A percentile compares a stretch with the other conserved stretches of the same genome.
Evolutionary conservation across 2,329 filamentous ascomycete species (phyloP).

Genomic region (Boeremia exigua): DNA sequence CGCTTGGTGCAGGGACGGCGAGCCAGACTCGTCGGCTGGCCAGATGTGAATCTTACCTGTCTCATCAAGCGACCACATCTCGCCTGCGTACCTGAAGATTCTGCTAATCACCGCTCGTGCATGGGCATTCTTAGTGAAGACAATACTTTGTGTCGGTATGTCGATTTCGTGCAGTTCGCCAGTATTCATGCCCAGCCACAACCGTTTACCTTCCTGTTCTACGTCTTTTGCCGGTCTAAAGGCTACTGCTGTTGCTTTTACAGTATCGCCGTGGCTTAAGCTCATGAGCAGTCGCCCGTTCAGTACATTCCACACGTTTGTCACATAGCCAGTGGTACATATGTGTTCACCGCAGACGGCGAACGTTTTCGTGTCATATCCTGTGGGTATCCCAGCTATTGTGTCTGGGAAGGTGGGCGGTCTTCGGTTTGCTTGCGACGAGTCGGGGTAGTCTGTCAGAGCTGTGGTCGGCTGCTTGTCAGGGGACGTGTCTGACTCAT

Average conservation of each 20-base stretch:
- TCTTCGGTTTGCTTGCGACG: constrained; percentile 81
- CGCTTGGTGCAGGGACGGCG: constrained; percentile 75
- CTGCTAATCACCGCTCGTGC: constrained; percentile 79
- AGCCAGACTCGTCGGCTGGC: constrained; percentile 77
- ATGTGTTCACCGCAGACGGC: constrained; percentile 88
- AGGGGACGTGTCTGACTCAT: constrained; percentile 52
- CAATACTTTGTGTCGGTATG: constrained; percentile 73
- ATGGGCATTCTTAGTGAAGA: constrained; percentile 76
- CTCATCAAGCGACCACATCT: constrained; percentile 95
- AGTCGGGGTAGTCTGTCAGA: constrained; percentile 77
- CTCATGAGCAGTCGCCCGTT: constrained; percentile 84
- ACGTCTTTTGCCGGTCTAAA: constrained; percentile 85
- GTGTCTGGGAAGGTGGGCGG: constrained; percentile 77
- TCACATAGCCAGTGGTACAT: constrained; percentile 85
- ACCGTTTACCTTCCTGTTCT: constrained; percentile 76
- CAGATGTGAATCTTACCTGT: constrained; percentile 86
- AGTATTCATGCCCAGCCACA: constrained; percentile 90
- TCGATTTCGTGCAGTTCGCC: constrained; percentile 93
- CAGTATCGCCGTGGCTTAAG: constrained; percentile 80
- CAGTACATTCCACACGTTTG: constrained; percentile 83
- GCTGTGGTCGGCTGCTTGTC: constrained; percentile 59
- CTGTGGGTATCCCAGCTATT: constrained; percentile 77
- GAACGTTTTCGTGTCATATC: constrained; percentile 85
- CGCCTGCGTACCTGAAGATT: constrained; percentile 84
- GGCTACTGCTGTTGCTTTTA: constrained; percentile 78